These are phyloP conservation scores for Saussurea involucrata DNA, from an alignment of 129 eudicot species.

Conservation along the genomic window DNA sequence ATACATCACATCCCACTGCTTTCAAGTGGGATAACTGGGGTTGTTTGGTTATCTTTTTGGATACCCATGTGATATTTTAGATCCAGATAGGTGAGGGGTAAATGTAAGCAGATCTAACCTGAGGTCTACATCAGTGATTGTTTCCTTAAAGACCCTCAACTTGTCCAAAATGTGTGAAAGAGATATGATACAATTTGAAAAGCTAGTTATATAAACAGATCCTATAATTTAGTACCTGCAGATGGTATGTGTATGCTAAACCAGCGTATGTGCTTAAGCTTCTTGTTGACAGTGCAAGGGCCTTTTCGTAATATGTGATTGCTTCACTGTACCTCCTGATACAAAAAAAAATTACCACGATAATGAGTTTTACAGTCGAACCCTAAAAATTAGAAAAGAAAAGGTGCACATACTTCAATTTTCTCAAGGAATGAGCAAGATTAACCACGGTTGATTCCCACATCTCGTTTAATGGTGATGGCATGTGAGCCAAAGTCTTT, in stretches of 20 bases:
- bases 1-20: neutral
- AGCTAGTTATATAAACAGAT: neutral
- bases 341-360: neutral
- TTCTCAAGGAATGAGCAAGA: slow-evolving; percentile 88
- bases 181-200: neutral
- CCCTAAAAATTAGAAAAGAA: neutral
- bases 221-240: slow-evolving; percentile 47
- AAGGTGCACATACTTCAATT: slow-evolving; percentile 52
- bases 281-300: slow-evolving; percentile 81
- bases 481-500: slow-evolving; percentile 72
- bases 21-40: neutral
- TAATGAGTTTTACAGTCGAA: neutral
- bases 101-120: too few relatives aligned
- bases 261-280: slow-evolving; percentile 93
- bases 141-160: too few relatives aligned
- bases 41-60: neutral
- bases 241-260: slow-evolving; percentile 90
- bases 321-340: slow-evolving; percentile 89
- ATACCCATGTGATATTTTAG: too few relatives aligned
- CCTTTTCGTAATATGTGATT: slow-evolving; percentile 79
- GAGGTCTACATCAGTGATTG: too few relatives aligned
- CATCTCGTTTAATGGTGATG: slow-evolving; percentile 73
- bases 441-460: slow-evolving; percentile 97
- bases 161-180: too few relatives aligned
- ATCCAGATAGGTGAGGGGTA: too few relatives aligned